phyloP scores from a whole-genome alignment of 2,329 filamentous ascomycete species.

The Ophiostoma ulmi region DNA sequence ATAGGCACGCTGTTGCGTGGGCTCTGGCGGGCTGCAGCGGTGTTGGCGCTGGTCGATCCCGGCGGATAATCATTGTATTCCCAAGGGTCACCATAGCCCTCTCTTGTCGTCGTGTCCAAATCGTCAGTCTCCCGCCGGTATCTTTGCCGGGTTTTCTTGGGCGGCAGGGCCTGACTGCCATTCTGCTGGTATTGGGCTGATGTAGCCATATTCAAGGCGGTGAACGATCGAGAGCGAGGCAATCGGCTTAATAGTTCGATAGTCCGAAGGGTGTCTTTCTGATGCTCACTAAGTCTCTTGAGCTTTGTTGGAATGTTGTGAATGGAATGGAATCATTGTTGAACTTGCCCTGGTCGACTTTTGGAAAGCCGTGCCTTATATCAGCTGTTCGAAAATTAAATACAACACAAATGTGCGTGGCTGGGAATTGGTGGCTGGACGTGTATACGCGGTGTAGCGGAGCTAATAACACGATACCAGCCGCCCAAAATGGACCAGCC shows the following conservation, averaged over 20 bases:
- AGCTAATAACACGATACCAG: background rate
- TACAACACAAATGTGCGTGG: background rate
- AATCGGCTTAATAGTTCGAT: background rate
- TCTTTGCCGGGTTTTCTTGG: conserved; percentile 11
- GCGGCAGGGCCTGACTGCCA: background rate
- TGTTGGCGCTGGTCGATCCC: conserved; percentile 9
- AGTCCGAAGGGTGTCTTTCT: background rate
- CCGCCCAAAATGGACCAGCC: conserved; percentile 7
- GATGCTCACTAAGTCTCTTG: background rate
- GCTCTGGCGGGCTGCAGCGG: conserved; percentile 13
- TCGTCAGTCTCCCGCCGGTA: conserved; percentile 11
- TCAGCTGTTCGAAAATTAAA: background rate
- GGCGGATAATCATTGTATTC: conserved; percentile 4
- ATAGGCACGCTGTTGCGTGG: conserved; percentile 8
- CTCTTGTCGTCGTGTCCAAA: background rate
- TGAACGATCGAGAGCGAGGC: background rate
- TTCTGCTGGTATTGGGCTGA: conserved; percentile 5
- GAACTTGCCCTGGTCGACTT: background rate
- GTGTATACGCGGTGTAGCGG: conserved; percentile 9
- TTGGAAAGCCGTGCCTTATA: background rate
- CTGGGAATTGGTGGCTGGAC: conserved; percentile 14
- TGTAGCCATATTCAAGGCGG: background rate
- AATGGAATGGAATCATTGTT: background rate
- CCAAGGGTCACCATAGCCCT: conserved; percentile 10
- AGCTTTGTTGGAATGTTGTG: background rate